These are phyloP conservation scores for Plantago major DNA, from an alignment of 257 asterid genomes.

Conservation along the genomic window DNA sequence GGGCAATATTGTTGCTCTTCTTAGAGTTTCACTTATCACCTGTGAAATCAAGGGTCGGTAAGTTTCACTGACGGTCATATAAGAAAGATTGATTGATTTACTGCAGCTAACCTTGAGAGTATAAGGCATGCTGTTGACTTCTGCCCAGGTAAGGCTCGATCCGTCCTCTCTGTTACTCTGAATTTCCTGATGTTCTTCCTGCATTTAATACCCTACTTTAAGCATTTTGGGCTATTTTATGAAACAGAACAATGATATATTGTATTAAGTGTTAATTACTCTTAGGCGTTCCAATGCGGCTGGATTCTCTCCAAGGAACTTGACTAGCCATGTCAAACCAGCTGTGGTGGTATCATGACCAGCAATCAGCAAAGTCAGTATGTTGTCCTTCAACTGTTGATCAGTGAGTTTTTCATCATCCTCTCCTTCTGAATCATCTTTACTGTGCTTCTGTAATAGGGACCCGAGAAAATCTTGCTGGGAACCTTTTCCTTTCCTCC, in stretches of 20 bases:
- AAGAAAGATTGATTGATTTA: neutral
- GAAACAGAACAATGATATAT: neutral
- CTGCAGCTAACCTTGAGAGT: conserved; percentile 53
- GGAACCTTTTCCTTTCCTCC: conserved; percentile 51
- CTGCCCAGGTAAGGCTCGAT: conserved; percentile 70
- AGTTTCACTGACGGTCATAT: neutral
- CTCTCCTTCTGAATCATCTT: conserved; percentile 41
- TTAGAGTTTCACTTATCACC: conserved; percentile 74
- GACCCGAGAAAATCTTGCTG: conserved; percentile 70
- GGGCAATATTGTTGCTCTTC: conserved; percentile 81
- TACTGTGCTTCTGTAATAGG: conserved; percentile 53
- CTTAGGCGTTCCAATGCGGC: conserved; percentile 56
- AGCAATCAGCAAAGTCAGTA: conserved; percentile 69
- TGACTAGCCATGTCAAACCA: conserved; percentile 73
- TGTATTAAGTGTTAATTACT: conserved; percentile 27
- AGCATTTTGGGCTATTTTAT: neutral
- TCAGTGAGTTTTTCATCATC: conserved; percentile 78
- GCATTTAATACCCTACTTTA: conserved; percentile 20
- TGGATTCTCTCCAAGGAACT: conserved; percentile 71
- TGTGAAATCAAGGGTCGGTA: conserved; percentile 22
- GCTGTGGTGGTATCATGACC: conserved; percentile 95
- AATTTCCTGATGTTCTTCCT: conserved; percentile 73
- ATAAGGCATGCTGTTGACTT: conserved; percentile 73
- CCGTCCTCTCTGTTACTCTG: conserved; percentile 39
- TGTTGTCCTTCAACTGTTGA: conserved; percentile 73